Evolutionary conservation across 306 rosid genomes (phyloP).

Genomic region (Vigna hirtella): DNA sequence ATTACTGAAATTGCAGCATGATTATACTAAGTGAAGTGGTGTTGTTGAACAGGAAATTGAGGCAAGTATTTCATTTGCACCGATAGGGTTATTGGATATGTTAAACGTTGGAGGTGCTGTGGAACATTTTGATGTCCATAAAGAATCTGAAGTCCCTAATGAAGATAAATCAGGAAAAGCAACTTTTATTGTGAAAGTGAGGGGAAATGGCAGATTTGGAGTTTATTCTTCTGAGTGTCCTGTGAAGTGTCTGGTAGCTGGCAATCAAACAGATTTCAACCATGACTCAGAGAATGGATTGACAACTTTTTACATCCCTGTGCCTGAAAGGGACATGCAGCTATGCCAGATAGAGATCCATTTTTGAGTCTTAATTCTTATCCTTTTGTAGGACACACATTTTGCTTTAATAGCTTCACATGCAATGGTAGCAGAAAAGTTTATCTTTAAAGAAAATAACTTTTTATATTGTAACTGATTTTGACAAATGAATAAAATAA

Average conservation of each 20-base stretch:
- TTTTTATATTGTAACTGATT: no score
- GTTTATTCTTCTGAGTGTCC: slow-evolving; percentile 74
- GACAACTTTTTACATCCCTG: slow-evolving; percentile 59
- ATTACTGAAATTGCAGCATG: neutral
- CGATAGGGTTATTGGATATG: slow-evolving; percentile 89
- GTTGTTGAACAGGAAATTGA: slow-evolving; percentile 59
- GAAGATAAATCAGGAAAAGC: slow-evolving; percentile 57
- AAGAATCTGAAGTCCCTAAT: neutral
- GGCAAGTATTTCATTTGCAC: slow-evolving; percentile 68
- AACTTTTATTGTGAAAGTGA: slow-evolving; percentile 54
- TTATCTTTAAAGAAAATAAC: no score
- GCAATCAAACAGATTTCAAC: slow-evolving; percentile 48
- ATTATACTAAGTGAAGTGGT: slow-evolving; percentile 13
- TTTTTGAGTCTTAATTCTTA: slow-evolving; percentile 51
- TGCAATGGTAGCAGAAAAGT: no score
- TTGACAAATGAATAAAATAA: no score
- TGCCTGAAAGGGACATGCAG: slow-evolving; percentile 64
- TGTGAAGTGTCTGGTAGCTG: slow-evolving; percentile 57
- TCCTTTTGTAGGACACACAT: no score
- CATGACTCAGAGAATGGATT: slow-evolving; percentile 68
- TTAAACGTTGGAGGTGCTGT: slow-evolving; percentile 83
- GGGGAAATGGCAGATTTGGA: slow-evolving; percentile 86
- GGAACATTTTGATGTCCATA: slow-evolving; percentile 44
- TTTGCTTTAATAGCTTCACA: no score
- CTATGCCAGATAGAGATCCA: slow-evolving; percentile 71